Evolutionary conservation across 306 rosid species (phyloP), one percentile per base, ranked within the genome.

Genomic region (Vachellia collinsii): DNA sequence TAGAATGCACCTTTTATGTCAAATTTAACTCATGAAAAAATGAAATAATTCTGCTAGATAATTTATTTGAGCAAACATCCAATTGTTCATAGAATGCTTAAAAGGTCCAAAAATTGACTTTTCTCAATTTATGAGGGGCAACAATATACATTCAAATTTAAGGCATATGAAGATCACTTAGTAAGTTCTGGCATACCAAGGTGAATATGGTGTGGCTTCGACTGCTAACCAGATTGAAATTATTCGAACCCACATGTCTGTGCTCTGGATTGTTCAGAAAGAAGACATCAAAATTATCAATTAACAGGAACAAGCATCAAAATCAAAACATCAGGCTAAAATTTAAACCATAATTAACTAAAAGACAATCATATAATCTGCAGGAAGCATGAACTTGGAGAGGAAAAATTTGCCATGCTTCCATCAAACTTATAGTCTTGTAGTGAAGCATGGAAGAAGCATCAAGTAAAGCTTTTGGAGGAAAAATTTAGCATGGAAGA

Each of bases 151-250:
- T 68, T 62, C 61, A 74, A 79, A 81, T 53, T 47, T 76, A 29
- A 29, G 34, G 34, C 70, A 48, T 36, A 64, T 70, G 59, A 79
- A 71, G 80, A 48, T 63, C 41, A 78, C 71, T 80, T 23, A 13
- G 17, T 47, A 23, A 14, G 22, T 46, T 44, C 80, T 82, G 61
- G 51, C 80, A 78, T 93, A 93, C 97, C 97, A 93, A 74, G 81
- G 97, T 91, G 87, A 93, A 91, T 83, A 93, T 88, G 71, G 96
- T 91, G 91, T 91, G 96, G 90, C 97, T 93, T 83, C 97, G 95
- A 82, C 97, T 93, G 91, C 97, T 93, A 53, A 89, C 87, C 50
- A 91, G 88, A 85, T 93, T 93, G 91, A 93, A 86, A 86, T 93
- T 93, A 85, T 93, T 93, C 64, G 97, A 93, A 71, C 97, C 97